phyloP scores from a whole-genome alignment of 805 yeast species.

The Torulaspora quercuum region DNA sequence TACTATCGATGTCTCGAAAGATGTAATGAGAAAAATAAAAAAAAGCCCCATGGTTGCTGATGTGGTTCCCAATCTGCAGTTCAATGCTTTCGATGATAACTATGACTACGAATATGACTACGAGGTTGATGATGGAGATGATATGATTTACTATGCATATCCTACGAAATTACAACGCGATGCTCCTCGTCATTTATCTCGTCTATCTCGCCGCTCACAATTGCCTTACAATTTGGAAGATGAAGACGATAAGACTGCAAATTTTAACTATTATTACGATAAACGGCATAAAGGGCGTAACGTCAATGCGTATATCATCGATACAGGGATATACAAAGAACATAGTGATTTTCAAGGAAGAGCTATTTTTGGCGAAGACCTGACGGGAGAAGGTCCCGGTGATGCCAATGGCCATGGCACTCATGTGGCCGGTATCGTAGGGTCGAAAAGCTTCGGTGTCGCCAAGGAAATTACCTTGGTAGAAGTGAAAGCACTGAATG shows the following conservation, averaged over 20 bases:
- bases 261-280: constrained; percentile 49
- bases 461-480: constrained; percentile 64
- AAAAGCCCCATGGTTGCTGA: constrained; percentile 63
- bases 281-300: constrained; percentile 48
- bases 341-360: constrained; percentile 66
- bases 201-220: constrained; percentile 51
- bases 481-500: constrained; percentile 72
- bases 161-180: constrained; percentile 34
- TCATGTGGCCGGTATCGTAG: constrained; percentile 87
- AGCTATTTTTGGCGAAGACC: constrained; percentile 56
- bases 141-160: constrained; percentile 8
- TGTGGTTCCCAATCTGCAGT: constrained; percentile 60
- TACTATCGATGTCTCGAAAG: constrained; percentile 55
- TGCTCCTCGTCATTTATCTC: constrained; percentile 66
- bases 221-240: constrained; percentile 32
- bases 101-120: constrained; percentile 9
- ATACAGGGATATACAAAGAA: constrained; percentile 68
- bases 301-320: constrained; percentile 74
- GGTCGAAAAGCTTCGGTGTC: constrained; percentile 76
- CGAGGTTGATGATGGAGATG: constrained; percentile 14
- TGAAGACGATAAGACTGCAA: constrained; percentile 21
- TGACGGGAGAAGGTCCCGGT: constrained; percentile 58
- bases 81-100: constrained; percentile 52
- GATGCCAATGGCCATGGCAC: constrained; percentile 87
- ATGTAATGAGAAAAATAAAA: constrained; percentile 45